Evolutionary conservation across 2,329 filamentous ascomycete genomes (phyloP).

Genomic region (Diplodia seriata): DNA sequence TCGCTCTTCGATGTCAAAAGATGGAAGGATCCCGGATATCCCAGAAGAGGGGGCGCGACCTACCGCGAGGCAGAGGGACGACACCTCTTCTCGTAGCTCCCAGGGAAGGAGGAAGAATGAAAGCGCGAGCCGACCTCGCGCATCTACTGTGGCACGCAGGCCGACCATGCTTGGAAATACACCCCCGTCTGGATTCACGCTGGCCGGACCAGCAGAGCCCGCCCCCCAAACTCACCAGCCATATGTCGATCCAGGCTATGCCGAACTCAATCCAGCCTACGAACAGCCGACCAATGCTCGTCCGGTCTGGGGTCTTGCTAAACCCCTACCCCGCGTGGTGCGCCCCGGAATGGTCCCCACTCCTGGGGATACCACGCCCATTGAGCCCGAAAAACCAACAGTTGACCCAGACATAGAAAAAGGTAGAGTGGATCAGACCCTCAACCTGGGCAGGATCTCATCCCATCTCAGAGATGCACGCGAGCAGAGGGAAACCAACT

Average conservation of each 20-base stretch:
- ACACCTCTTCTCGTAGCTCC: conserved; percentile 4
- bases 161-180: conserved; percentile 5
- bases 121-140: background rate
- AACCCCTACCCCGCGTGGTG: conserved; percentile 62
- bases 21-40: background rate
- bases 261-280: conserved; percentile 61
- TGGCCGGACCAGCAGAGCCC: conserved; percentile 25
- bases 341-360: conserved; percentile 61
- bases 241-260: conserved; percentile 60
- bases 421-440: conserved; percentile 49
- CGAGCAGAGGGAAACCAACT: conserved; percentile 41
- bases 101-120: conserved; percentile 9
- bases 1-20: background rate
- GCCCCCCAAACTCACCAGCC: conserved; percentile 18
- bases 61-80: background rate
- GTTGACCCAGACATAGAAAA: conserved; percentile 50
- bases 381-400: conserved; percentile 44
- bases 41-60: background rate
- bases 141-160: conserved; percentile 14
- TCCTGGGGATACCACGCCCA: conserved; percentile 43
- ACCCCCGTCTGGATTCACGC: conserved; percentile 22
- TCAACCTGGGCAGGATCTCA: conserved; percentile 50
- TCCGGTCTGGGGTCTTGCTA: conserved; percentile 62
- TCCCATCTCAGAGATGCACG: conserved; percentile 57
- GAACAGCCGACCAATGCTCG: conserved; percentile 57